Base-by-base conservation (phyloP, 2,329 filamentous ascomycete genomes). In the Colletotrichum neosansevieriae region DNA sequence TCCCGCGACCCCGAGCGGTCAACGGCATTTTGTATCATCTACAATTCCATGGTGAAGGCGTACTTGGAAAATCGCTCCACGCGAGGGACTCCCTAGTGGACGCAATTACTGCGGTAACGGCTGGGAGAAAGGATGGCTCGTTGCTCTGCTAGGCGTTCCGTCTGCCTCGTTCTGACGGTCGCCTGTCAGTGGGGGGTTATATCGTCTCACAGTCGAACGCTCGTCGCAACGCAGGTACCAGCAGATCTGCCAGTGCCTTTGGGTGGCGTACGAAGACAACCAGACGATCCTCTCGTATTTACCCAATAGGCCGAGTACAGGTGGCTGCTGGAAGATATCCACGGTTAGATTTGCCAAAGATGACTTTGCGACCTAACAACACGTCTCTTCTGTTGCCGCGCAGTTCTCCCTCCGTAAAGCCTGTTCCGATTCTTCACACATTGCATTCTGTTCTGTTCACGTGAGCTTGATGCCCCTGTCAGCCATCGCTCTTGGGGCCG, bases 131-230 rank as follows among this genome's bases (percentile, higher is more conserved):
- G 61, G 40, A 38, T 38, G 42, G 40, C 17, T 47, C n/a, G n/a
- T n/a, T 53, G 36, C 24, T 36, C 24, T 51, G 19, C 9, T 4
- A 21, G 21, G 38, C 21, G 65, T 58, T 64, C 64, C 47, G 65
- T 21, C 51, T 45, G 19, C 44, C 11, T 44, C 38, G 29, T 34
- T 15, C 45, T 49, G 47, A 42, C 38, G 19, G 10, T 54, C 40
- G 47, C 61, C 49, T 51, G 49, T 42, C 53, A 50, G 32, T 56
- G 34, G 50, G n/a, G 58, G 60, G 59, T 29, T 53, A 64, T 32
- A 54, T 53, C 65, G 60, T 68, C 65, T 65, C 54, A 65, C 60
- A 54, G 40, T 54, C 60, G 45, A 42, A 49, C 40, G 65, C 61
- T 59, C 32, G 32, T 68, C 42, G 47, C 53, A 40, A 68, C 49